phyloP scores from a whole-genome alignment of 2,329 filamentous ascomycete species.

The Byssothecium circinans region DNA sequence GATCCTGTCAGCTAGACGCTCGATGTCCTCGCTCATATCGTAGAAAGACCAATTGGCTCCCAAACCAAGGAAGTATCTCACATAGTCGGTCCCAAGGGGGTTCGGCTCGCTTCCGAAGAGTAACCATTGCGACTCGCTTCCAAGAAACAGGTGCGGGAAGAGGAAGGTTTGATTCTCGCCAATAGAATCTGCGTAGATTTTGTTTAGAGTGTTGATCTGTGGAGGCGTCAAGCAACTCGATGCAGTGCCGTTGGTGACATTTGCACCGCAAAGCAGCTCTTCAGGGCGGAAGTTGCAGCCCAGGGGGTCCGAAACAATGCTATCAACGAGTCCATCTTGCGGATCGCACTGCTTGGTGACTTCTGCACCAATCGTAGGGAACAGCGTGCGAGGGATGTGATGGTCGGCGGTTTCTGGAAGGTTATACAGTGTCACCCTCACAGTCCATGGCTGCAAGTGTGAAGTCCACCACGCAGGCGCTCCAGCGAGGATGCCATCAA shows the following conservation, averaged over 20 bases:
- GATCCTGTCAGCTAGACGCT: constrained; percentile 42
- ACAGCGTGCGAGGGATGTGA: constrained; percentile 49
- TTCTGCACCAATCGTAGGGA: constrained; percentile 48
- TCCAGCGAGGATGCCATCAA: constrained; percentile 61
- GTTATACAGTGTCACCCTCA: constrained; percentile 53
- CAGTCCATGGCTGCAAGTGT: constrained; percentile 51
- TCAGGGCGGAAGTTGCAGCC: constrained; percentile 49
- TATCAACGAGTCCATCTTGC: constrained; percentile 53
- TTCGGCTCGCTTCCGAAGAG: constrained; percentile 44
- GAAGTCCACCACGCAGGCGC: constrained; percentile 55
- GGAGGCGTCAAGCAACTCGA: constrained; percentile 47
- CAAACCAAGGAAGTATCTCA: constrained; percentile 47
- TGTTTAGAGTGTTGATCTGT: constrained; percentile 48
- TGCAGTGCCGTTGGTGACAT: constrained; percentile 34
- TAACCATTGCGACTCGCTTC: constrained; percentile 44
- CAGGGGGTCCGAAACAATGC: constrained; percentile 50
- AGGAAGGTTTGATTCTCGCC: constrained; percentile 47
- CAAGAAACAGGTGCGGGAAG: constrained; percentile 45
- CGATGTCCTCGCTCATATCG: constrained; percentile 44
- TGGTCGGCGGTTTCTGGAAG: constrained; percentile 49
- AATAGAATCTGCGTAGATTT: constrained; percentile 48
- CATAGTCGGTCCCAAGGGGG: constrained; percentile 42
- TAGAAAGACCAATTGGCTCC: constrained; percentile 44
- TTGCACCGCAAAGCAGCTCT: constrained; percentile 40
- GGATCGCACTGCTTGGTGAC: constrained; percentile 55